Evolutionary conservation across 805 yeast species (phyloP).

Genomic region (Ogataea angusta): DNA sequence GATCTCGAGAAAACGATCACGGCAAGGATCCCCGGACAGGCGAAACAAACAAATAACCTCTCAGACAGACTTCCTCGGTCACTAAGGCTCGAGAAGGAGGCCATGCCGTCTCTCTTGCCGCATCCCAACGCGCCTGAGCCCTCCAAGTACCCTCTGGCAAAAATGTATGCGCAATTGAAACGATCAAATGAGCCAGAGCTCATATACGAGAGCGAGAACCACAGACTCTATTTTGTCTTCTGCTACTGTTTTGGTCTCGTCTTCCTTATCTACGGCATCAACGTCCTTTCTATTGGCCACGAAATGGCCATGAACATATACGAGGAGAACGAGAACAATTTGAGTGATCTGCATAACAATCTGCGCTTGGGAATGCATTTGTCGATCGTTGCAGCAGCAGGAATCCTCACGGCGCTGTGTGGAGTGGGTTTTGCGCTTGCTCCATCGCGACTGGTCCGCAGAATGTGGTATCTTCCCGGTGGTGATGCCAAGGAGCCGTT

Average conservation of each 20-base stretch:
- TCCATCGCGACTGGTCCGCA: constrained; percentile 69
- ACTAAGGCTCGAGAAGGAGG: constrained; percentile 62
- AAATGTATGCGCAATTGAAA: constrained; percentile 54
- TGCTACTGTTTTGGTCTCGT: constrained; percentile 68
- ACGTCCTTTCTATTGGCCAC: constrained; percentile 33
- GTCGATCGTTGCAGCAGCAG: constrained; percentile 36
- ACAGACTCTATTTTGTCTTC: constrained; percentile 66
- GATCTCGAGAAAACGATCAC: constrained; percentile 29
- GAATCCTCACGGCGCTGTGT: constrained; percentile 40
- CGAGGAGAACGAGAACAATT: constrained; percentile 30
- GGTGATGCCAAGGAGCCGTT: constrained; percentile 42
- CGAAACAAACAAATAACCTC: constrained; percentile 42
- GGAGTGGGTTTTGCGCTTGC: constrained; percentile 43
- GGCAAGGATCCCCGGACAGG: constrained; percentile 56
- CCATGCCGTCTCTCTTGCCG: constrained; percentile 65
- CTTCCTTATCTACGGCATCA: constrained; percentile 65
- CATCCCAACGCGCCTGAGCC: constrained; percentile 77
- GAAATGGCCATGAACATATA: constrained; percentile 27
- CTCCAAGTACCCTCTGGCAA: constrained; percentile 54
- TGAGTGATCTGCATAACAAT: constrained; percentile 23
- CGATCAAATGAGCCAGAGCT: constrained; percentile 63
- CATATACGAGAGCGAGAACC: constrained; percentile 82
- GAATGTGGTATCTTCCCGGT: constrained; percentile 75
- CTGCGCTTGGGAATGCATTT: constrained; percentile 26
- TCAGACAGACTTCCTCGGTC: constrained; percentile 57